phyloP scores from a whole-genome alignment of 352 stramenopile genomes.

The Phytophthora gonapodyides region DNA sequence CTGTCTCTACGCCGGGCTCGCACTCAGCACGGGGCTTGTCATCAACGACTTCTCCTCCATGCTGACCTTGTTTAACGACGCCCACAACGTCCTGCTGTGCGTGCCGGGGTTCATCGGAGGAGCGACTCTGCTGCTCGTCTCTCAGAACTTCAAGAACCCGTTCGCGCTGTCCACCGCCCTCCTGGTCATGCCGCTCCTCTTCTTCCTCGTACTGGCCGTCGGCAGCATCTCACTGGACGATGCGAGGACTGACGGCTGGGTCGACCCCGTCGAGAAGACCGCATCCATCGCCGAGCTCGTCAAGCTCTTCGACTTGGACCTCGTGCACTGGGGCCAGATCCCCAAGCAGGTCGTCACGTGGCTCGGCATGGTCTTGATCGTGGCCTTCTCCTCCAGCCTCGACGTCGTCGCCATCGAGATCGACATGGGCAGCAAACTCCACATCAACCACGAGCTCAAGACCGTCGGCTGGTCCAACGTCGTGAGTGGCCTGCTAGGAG shows the following conservation, averaged over 20 bases:
- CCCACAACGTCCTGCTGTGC: conserved; percentile 73
- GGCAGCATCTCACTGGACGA: conserved; percentile 83
- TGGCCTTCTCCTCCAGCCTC: conserved; percentile 95
- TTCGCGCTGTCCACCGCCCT: conserved; percentile 76
- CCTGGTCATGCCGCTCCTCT: conserved; percentile 83
- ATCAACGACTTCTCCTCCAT: conserved; percentile 88
- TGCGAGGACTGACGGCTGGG: conserved; percentile 89
- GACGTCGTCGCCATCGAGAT: conserved; percentile 98
- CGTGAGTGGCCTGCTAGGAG: conserved; percentile 92
- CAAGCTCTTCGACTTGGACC: conserved; percentile 88
- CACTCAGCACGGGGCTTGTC: conserved; percentile 83
- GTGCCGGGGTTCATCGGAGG: conserved; percentile 82
- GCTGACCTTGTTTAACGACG: conserved; percentile 47
- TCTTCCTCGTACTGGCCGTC: conserved; percentile 90
- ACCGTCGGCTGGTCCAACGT: conserved; percentile 96
- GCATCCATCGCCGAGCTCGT: conserved; percentile 66
- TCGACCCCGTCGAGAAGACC: conserved; percentile 59
- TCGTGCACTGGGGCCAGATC: conserved; percentile 89
- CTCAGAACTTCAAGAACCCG: conserved; percentile 68
- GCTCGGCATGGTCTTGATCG: conserved; percentile 96
- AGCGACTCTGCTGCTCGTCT: conserved; percentile 74
- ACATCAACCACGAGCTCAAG: conserved; percentile 94
- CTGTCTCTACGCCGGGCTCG: conserved; percentile 90
- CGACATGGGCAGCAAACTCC: conserved; percentile 91
- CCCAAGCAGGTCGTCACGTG: conserved; percentile 90